Conservation (phyloP, 495 filamentous ascomycete species). For the Talaromyces trachyspermus region DNA sequence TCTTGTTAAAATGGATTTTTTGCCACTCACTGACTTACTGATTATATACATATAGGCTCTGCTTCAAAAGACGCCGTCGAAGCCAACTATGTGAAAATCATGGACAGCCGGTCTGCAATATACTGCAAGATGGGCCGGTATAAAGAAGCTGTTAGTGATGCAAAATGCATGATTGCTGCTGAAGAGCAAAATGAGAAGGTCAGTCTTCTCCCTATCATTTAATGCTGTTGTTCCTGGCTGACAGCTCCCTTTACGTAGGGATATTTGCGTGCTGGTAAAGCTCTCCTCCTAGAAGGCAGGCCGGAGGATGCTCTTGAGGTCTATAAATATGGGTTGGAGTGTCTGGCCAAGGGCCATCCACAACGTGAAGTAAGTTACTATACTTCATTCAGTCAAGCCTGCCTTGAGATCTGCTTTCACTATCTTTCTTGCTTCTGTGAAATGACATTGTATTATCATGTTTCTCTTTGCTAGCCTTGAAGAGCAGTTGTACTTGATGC, state of each 20-base stretch:
- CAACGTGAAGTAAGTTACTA: conserved; percentile 35
- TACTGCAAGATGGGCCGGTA: conserved; percentile 51
- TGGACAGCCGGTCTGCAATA: conserved; percentile 56
- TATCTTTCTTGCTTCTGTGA: background rate
- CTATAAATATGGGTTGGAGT: conserved; percentile 52
- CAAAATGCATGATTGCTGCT: conserved; percentile 50
- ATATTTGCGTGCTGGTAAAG: conserved; percentile 57
- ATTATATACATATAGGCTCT: conserved; percentile 25
- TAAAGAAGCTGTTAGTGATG: conserved; percentile 49
- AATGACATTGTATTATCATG: no score
- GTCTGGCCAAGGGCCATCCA: conserved; percentile 33
- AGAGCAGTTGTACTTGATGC: background rate
- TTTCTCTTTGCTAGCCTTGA: no score
- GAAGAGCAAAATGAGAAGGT: conserved; percentile 42
- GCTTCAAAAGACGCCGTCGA: conserved; percentile 17
- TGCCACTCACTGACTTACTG: no score
- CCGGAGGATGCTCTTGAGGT: conserved; percentile 47
- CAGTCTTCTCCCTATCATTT: conserved; percentile 2
- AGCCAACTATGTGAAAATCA: conserved; percentile 30
- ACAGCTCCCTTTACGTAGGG: conserved; percentile 33
- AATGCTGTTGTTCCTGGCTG: background rate
- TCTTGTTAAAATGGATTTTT: background rate
- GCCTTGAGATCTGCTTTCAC: background rate
- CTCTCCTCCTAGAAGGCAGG: conserved; percentile 49
- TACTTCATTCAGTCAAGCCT: background rate